These are phyloP conservation scores for Hypoxylon sp. DNA, from an alignment of 2,329 filamentous ascomycete species.

Conservation along the genomic window DNA sequence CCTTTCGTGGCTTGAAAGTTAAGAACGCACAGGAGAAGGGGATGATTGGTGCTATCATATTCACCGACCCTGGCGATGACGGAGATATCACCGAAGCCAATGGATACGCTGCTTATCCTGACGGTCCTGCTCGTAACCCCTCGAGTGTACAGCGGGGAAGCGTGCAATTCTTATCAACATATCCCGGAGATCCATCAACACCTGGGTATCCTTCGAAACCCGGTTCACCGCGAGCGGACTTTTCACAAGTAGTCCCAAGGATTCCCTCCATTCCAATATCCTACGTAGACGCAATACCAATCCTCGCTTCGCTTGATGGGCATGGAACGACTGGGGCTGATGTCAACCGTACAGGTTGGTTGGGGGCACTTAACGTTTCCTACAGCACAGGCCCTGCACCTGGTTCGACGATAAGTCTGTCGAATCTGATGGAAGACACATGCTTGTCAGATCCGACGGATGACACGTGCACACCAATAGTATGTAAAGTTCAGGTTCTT, in stretches of 20 bases:
- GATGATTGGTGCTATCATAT: constrained; percentile 76
- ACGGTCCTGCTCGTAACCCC: constrained; percentile 80
- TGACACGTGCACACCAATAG: too few species aligned
- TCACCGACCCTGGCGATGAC: constrained; percentile 79
- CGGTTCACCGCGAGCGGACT: constrained; percentile 71
- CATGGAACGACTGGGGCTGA: constrained; percentile 73
- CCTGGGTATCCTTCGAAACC: constrained; percentile 83
- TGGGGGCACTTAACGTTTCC: constrained; percentile 58
- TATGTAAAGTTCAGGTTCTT: too few species aligned
- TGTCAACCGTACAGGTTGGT: constrained; percentile 68
- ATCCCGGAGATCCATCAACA: constrained; percentile 76
- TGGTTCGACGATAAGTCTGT: constrained; percentile 67
- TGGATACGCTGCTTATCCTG: constrained; percentile 75
- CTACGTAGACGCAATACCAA: constrained; percentile 76
- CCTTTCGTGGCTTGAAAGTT: constrained; percentile 84
- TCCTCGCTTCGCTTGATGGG: constrained; percentile 81
- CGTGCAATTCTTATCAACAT: constrained; percentile 72
- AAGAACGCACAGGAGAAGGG: constrained; percentile 83
- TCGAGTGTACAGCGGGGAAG: constrained; percentile 82
- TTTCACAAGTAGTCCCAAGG: constrained; percentile 69
- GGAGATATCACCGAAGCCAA: constrained; percentile 78
- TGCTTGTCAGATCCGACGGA: too few species aligned
- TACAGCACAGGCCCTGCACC: constrained; percentile 59
- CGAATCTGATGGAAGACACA: constrained; percentile 74
- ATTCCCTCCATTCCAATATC: constrained; percentile 87